Percentiles rank a stretch among this genome's conserved stretches.
Conservation (phyloP, 129 eudicot species). For the Flaveria linearis region DNA sequence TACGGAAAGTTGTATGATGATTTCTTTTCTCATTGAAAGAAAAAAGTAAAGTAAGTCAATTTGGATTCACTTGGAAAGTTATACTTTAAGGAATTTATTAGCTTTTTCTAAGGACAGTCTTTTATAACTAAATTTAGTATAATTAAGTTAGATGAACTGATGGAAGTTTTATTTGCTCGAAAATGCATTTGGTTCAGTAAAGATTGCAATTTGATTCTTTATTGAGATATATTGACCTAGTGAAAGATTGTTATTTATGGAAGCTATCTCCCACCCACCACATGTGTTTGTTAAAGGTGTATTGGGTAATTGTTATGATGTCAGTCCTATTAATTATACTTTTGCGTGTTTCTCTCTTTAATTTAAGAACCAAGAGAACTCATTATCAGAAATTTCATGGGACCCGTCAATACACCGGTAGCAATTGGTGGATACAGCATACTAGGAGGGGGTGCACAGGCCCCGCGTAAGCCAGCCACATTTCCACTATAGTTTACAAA, state of each 20-base stretch:
- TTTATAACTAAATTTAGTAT: no score
- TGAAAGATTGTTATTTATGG: conserved; percentile 6
- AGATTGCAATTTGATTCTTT: conserved; percentile 18
- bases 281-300: neutral
- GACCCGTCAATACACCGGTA: neutral
- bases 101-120: no score
- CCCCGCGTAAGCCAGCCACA: no score
- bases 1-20: neutral
- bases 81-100: no score
- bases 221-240: conserved; percentile 6
- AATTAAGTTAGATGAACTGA: no score
- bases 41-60: no score
- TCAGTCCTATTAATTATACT: neutral
- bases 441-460: no score
- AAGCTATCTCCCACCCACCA: conserved; percentile 8
- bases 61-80: no score
- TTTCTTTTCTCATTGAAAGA: no score
- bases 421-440: no score
- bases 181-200: conserved; percentile 9
- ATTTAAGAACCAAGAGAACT: neutral
- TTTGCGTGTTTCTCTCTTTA: neutral
- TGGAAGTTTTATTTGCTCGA: conserved; percentile 11
- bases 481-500: no score
- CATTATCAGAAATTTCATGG: neutral
- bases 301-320: neutral